Conservation (phyloP, 2,329 filamentous ascomycete species). For the Cladophialophora immunda region DNA sequence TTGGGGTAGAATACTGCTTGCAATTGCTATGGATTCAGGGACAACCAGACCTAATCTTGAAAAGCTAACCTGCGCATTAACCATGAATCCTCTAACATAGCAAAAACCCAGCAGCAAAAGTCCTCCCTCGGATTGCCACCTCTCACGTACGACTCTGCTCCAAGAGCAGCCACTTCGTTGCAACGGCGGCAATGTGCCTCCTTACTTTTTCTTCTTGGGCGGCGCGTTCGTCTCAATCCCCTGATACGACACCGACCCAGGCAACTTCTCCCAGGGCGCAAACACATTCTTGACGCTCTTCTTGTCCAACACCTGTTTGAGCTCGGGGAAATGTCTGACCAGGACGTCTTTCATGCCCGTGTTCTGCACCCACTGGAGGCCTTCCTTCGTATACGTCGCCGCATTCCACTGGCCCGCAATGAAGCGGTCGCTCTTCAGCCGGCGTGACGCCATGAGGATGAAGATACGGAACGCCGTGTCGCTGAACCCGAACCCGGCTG, state of each 20-base stretch:
- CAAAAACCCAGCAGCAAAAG: background rate
- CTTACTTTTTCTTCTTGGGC: constrained; percentile 30
- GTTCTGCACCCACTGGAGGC: constrained; percentile 52
- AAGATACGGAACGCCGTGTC: constrained; percentile 57
- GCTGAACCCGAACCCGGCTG: constrained; percentile 57
- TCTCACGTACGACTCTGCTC: background rate
- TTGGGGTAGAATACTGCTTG: background rate
- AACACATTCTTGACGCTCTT: constrained; percentile 27
- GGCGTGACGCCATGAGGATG: constrained; percentile 32
- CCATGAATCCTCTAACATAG: background rate
- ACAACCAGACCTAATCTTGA: background rate
- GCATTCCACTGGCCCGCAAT: constrained; percentile 31
- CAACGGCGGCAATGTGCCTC: background rate
- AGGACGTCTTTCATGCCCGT: constrained; percentile 56
- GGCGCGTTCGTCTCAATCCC: constrained; percentile 34
- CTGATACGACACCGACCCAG: constrained; percentile 41
- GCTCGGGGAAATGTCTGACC: constrained; percentile 54
- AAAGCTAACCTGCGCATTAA: background rate
- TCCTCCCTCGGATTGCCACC: background rate
- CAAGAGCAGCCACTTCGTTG: background rate
- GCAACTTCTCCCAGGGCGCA: constrained; percentile 25
- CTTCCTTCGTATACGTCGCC: constrained; percentile 40
- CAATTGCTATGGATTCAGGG: background rate
- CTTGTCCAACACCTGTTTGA: constrained; percentile 38
- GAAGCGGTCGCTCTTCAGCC: constrained; percentile 31